These are phyloP conservation scores for Arabis hirsuta DNA, from an alignment of 345 rosid genomes.

Conservation along the genomic window DNA sequence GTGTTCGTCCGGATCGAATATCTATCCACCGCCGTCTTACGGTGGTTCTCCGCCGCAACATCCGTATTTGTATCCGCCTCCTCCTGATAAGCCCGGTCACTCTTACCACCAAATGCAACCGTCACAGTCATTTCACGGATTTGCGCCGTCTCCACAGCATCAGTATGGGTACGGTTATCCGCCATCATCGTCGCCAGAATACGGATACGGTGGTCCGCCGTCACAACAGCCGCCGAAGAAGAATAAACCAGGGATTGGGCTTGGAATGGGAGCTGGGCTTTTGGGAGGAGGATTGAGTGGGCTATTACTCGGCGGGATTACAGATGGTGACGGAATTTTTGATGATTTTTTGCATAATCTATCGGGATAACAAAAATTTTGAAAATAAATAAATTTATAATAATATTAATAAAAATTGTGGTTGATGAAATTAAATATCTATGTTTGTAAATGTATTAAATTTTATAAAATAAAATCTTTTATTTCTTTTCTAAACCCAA, in stretches of 20 bases:
- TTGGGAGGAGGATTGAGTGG: conserved; percentile 80
- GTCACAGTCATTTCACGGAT: conserved; percentile 37
- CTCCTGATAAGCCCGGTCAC: conserved; percentile 22
- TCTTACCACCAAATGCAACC: conserved; percentile 36
- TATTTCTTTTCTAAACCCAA: too few relatives aligned
- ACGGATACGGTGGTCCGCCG: conserved; percentile 48
- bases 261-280: conserved; percentile 77
- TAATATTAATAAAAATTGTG: too few relatives aligned
- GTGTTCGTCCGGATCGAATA: conserved; percentile 1
- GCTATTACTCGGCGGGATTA: conserved; percentile 57
- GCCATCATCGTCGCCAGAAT: conserved; percentile 37
- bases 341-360: too few relatives aligned
- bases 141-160: conserved; percentile 4
- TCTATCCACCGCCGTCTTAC: conserved; percentile 32
- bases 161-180: conserved; percentile 41
- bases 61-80: conserved; percentile 29
- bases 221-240: conserved; percentile 50
- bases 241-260: conserved; percentile 50
- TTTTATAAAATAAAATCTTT: too few relatives aligned
- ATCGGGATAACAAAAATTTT: too few relatives aligned
- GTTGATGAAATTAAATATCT: too few relatives aligned
- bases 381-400: too few relatives aligned
- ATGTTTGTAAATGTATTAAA: too few relatives aligned
- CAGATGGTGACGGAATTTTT: too few relatives aligned
- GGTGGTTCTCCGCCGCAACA: conserved; percentile 18